A percentile compares a stretch with the other conserved stretches of the same genome.
These are phyloP conservation scores for Rhodotorula sp. DNA, from an alignment of 1,284 basidiomycete genomes.

Conservation along the genomic window DNA sequence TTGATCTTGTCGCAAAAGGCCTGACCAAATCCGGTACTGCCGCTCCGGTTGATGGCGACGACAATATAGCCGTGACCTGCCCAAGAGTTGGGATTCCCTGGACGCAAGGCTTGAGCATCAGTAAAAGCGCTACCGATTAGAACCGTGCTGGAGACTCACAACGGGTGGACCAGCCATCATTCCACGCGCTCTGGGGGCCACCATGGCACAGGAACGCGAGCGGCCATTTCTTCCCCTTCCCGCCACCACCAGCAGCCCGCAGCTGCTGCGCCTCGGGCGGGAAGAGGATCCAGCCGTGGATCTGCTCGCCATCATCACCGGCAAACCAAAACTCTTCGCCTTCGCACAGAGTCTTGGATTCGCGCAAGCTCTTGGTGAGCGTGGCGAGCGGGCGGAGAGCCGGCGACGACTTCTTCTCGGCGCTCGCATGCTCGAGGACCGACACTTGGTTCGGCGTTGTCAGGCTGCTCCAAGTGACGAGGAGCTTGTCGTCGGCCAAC, in stretches of 20 bases:
- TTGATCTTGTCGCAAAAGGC: conserved; percentile 70
- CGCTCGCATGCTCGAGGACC: conserved; percentile 7
- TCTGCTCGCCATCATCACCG: conserved; percentile 66
- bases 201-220: conserved; percentile 71
- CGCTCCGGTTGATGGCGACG: conserved; percentile 65
- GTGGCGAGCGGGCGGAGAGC: conserved; percentile 20
- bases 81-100: conserved; percentile 13
- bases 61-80: conserved; percentile 51
- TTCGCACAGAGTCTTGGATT: conserved; percentile 56
- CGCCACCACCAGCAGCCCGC: conserved; percentile 47
- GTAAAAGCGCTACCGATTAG: not conserved
- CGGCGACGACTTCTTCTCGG: not conserved
- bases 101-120: too few species aligned
- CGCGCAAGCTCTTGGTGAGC: conserved; percentile 55
- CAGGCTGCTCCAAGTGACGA: conserved; percentile 61
- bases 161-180: conserved; percentile 75
- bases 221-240: conserved; percentile 64
- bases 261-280: conserved; percentile 64
- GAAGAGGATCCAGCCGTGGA: conserved; percentile 79
- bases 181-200: conserved; percentile 69
- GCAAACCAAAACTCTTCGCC: conserved; percentile 83
- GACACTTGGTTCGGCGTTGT: conserved; percentile 71
- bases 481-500: conserved; percentile 11
- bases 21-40: conserved; percentile 41
- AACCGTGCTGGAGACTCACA: conserved; percentile 51